Base-by-base conservation (phyloP, 2,329 filamentous ascomycete species). In the Sporothrix variecibatus region DNA sequence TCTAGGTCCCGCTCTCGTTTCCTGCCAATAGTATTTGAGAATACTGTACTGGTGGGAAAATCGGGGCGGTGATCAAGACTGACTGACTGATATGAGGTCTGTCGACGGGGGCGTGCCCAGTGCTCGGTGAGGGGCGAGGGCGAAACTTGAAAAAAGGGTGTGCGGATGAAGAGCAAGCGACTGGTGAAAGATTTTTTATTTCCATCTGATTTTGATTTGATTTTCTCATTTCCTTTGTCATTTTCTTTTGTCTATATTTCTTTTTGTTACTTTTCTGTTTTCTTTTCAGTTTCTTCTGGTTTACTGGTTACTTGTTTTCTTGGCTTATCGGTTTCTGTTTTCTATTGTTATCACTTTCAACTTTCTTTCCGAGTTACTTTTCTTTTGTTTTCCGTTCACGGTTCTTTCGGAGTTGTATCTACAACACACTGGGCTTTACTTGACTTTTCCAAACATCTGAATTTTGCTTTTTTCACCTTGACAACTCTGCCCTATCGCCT, bases 21-120 rank as follows among this genome's bases (percentile, higher is more conserved):
- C 72, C 20, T 73, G 72, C 74, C 69, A 75, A 71, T 75, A 75
- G 74, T 71, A 71, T 58, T 15, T 40, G 26, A 40, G 12, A n/a
- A 60, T 70, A 11, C 53, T 69, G 11, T 73, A 62, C 28, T 62
- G 67, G 71, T 72, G 71, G 68, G 72, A 60, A 40, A 53, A 5
- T 34, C 28, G n/a, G 20, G 60, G 8, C 26, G 69, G 69, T 20
- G 23, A n/a, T 2, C n/a, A 23, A 60, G 68, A 69, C 46, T 12
- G 38, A 28, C n/a, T 1, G 60, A 67, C 15, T 6, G 43, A 15
- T 49, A 12, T 49, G 31, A 38, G 58, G 38, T 8, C 43, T 69
- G 46, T 69, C 65, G 43, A 23, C 43, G 43, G 46, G 40, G 17
- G 46, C 46, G 23, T 69, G 67, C 43, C 46, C 67, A 38, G 67